A percentile compares a stretch with the other conserved stretches of the same genome.
Evolutionary conservation across 1,139 yeast species (phyloP).

Genomic region (Candida gigantensis): DNA sequence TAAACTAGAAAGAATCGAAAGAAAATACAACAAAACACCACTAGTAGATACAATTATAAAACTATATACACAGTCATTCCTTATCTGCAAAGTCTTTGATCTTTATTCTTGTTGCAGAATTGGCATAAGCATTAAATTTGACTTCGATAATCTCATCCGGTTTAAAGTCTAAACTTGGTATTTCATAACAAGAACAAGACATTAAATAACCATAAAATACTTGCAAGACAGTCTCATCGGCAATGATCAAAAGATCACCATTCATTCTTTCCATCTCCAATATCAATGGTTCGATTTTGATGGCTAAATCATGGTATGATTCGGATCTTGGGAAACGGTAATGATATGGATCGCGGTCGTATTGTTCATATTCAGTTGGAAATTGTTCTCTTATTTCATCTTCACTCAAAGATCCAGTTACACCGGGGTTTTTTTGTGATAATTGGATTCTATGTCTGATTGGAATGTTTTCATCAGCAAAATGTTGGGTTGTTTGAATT

Average conservation of each 20-base stretch:
- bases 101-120: slow-evolving; percentile 56
- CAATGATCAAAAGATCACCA: slow-evolving; percentile 85
- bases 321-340: slow-evolving; percentile 91
- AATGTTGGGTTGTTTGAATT: slow-evolving; percentile 71
- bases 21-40: too few species aligned
- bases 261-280: slow-evolving; percentile 91
- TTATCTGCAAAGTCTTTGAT: slow-evolving; percentile 23
- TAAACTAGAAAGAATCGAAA: too few species aligned
- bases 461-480: slow-evolving; percentile 58
- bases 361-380: slow-evolving; percentile 72
- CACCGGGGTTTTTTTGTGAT: slow-evolving; percentile 91
- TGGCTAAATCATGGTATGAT: slow-evolving; percentile 93
- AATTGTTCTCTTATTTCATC: slow-evolving; percentile 58
- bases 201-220: slow-evolving; percentile 91
- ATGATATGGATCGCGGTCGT: slow-evolving; percentile 80
- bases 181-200: slow-evolving; percentile 87
- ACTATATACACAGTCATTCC: not conserved
- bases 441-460: slow-evolving; percentile 78
- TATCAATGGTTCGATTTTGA: slow-evolving; percentile 88
- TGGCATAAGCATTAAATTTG: slow-evolving; percentile 83
- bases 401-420: slow-evolving; percentile 65
- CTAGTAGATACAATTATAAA: too few species aligned
- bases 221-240: slow-evolving; percentile 86
- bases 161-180: slow-evolving; percentile 76
- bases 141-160: slow-evolving; percentile 84